phyloP scores from a whole-genome alignment of 2,329 filamentous ascomycete species.

The Trichocomaceae sp. region DNA sequence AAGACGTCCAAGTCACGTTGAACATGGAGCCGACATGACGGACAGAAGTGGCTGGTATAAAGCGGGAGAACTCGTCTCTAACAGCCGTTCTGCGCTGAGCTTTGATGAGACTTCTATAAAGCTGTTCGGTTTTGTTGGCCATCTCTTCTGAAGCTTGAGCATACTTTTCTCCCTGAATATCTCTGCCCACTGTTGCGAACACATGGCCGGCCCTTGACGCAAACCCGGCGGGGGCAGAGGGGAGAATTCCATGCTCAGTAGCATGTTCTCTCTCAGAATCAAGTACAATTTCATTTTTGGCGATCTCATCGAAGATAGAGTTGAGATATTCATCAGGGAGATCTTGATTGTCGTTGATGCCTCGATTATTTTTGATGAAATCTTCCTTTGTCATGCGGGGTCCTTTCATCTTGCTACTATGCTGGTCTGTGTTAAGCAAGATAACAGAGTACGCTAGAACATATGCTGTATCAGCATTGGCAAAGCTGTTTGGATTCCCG shows the following conservation, averaged over 20 bases:
- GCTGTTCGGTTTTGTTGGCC: constrained; percentile 68
- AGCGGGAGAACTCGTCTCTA: constrained; percentile 60
- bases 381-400: constrained; percentile 91
- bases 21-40: constrained; percentile 98
- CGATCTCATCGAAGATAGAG: constrained; percentile 88
- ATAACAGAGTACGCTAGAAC: constrained; percentile 95
- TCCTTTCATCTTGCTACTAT: constrained; percentile 75
- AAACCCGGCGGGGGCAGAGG: constrained; percentile 59
- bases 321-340: constrained; percentile 86
- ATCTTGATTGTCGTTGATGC: constrained; percentile 94
- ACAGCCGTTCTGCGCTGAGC: constrained; percentile 76
- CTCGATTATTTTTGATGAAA: constrained; percentile 98
- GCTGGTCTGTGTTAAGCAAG: constrained; percentile 89
- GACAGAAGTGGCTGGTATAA: constrained; percentile 87
- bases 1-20: constrained; percentile 98
- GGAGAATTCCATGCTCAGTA: constrained; percentile 63
- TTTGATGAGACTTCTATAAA: constrained; percentile 89
- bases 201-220: constrained; percentile 81
- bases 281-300: constrained; percentile 84
- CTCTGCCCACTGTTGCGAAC: constrained; percentile 82
- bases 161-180: constrained; percentile 87
- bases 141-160: constrained; percentile 95
- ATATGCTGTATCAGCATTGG: constrained; percentile 96
- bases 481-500: constrained; percentile 94
- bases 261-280: constrained; percentile 87